Percentiles rank a stretch among this genome's conserved stretches.
Evolutionary conservation across 2,329 filamentous ascomycete species (phyloP).

Genomic region (Alternaria brassicae): DNA sequence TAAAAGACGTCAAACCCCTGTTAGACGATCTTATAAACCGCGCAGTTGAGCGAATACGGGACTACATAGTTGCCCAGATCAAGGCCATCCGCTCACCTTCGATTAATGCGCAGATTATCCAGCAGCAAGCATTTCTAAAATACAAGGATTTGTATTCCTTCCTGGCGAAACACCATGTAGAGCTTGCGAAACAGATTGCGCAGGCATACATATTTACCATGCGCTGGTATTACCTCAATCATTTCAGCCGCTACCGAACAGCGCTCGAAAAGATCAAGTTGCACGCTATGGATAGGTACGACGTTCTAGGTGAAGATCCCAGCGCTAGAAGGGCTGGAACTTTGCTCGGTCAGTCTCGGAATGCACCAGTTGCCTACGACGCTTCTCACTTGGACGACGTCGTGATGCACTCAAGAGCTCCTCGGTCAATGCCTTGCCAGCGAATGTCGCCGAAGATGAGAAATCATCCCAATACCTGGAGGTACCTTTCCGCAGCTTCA

Average conservation of each 20-base stretch:
- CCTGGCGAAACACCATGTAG: slow-evolving; percentile 78
- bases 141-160: slow-evolving; percentile 91
- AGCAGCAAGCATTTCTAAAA: slow-evolving; percentile 87
- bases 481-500: slow-evolving; percentile 91
- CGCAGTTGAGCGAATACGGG: slow-evolving; percentile 91
- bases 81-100: slow-evolving; percentile 92
- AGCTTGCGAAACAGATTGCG: slow-evolving; percentile 87
- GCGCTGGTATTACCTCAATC: slow-evolving; percentile 95
- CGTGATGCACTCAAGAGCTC: slow-evolving; percentile 79
- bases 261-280: slow-evolving; percentile 85
- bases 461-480: slow-evolving; percentile 86
- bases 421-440: slow-evolving; percentile 78
- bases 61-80: slow-evolving; percentile 93
- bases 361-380: slow-evolving; percentile 72
- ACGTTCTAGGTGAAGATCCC: slow-evolving; percentile 82
- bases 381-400: slow-evolving; percentile 84
- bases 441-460: slow-evolving; percentile 91
- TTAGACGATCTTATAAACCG: slow-evolving; percentile 84
- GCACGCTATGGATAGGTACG: slow-evolving; percentile 81
- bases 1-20: slow-evolving; percentile 83
- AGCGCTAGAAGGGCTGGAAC: slow-evolving; percentile 65
- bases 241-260: slow-evolving; percentile 87
- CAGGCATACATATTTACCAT: slow-evolving; percentile 98
- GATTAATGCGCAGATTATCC: slow-evolving; percentile 96
- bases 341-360: slow-evolving; percentile 39